Conservation (phyloP, 2,329 filamentous ascomycete genomes). For the Verticillium tricorpus region DNA sequence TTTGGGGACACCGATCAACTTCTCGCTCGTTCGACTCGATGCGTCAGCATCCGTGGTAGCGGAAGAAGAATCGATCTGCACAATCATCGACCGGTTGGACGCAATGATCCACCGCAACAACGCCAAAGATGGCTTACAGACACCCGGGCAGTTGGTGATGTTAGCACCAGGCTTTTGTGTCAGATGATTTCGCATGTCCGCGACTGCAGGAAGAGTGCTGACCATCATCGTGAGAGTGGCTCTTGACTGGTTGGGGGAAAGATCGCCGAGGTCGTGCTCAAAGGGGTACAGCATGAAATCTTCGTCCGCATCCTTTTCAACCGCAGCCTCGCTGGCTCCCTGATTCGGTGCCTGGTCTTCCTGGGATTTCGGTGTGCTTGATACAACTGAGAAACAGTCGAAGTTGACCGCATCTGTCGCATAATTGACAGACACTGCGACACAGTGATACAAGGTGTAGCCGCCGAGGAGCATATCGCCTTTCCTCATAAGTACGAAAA, state of each 20-base stretch:
- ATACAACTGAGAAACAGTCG: neutral
- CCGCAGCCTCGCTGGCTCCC: neutral
- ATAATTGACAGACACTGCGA: neutral
- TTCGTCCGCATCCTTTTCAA: neutral
- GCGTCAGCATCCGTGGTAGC: neutral
- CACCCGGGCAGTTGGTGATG: conserved; percentile 42
- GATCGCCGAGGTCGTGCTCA: conserved; percentile 52
- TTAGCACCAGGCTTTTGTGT: conserved; percentile 27
- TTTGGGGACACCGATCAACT: conserved; percentile 56
- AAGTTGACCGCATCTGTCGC: neutral
- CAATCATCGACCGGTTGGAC: conserved; percentile 82
- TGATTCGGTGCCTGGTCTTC: no score
- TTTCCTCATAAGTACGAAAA: conserved; percentile 3
- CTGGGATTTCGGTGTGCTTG: neutral
- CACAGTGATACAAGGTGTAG: neutral
- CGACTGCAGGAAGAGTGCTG: conserved; percentile 56
- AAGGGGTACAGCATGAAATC: conserved; percentile 32
- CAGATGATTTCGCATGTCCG: conserved; percentile 50
- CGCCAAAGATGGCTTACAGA: conserved; percentile 62
- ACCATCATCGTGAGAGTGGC: conserved; percentile 48
- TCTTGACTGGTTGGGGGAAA: conserved; percentile 41
- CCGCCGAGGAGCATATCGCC: neutral
- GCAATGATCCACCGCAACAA: conserved; percentile 84
- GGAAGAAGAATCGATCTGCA: conserved; percentile 57
- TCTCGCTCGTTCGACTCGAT: conserved; percentile 32